These are phyloP conservation scores for Pythium sp. DNA, from an alignment of 352 stramenopile species.

Conservation along the genomic window DNA sequence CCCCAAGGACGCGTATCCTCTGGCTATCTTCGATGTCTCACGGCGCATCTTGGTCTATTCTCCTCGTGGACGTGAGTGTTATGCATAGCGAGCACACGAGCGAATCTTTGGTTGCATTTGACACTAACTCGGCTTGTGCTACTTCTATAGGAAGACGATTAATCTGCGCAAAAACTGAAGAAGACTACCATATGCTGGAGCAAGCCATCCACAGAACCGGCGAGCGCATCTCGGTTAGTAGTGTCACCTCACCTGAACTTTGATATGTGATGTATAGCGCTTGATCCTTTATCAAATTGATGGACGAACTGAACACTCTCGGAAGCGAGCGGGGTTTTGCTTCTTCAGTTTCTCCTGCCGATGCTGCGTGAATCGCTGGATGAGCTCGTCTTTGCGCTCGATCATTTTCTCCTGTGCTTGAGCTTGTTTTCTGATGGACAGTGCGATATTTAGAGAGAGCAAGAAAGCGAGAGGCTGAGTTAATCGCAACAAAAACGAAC, in stretches of 20 bases:
- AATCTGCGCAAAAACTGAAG: conserved; percentile 24
- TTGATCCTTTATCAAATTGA: conserved; percentile 16
- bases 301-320: conserved; percentile 44
- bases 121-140: too few relatives aligned
- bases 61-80: conserved; percentile 22
- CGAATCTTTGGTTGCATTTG: neutral
- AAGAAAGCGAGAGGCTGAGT: conserved; percentile 7
- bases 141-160: conserved; percentile 19
- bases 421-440: conserved; percentile 30
- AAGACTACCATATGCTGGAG: conserved; percentile 23
- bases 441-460: neutral
- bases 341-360: conserved; percentile 45
- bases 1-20: conserved; percentile 27
- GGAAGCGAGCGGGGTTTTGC: conserved; percentile 35
- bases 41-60: conserved; percentile 16
- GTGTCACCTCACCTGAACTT: neutral
- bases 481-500: conserved; percentile 11
- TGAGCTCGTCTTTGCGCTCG: conserved; percentile 55
- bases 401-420: conserved; percentile 47
- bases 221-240: conserved; percentile 14
- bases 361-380: conserved; percentile 61
- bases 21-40: conserved; percentile 31
- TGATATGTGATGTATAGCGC: too few relatives aligned
- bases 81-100: neutral
- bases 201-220: conserved; percentile 22